These are phyloP conservation scores for Casuarina equisetifolia DNA, from an alignment of 306 rosid genomes.

Conservation along the genomic window DNA sequence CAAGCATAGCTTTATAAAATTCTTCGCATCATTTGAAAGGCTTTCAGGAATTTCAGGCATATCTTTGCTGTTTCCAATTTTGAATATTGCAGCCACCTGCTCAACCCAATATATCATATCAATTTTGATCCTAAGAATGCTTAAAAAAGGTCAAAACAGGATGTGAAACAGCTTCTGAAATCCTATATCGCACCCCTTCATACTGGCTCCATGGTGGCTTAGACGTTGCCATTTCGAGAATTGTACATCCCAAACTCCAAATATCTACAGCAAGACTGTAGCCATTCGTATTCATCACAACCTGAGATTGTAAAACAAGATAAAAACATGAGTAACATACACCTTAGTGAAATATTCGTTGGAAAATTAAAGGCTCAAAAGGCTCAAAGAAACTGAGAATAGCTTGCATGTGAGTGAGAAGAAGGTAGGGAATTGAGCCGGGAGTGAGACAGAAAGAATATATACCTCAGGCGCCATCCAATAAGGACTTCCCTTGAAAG, in stretches of 20 bases:
- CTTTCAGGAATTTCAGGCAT: slow-evolving; percentile 88
- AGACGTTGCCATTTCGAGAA: slow-evolving; percentile 94
- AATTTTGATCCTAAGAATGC: slow-evolving; percentile 26
- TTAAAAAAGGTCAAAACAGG: slow-evolving; percentile 20
- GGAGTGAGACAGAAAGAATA: slow-evolving; percentile 2
- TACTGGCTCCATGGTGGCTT: slow-evolving; percentile 98
- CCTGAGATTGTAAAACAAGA: slow-evolving; percentile 49
- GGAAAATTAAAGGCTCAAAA: not conserved
- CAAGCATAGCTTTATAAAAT: slow-evolving; percentile 74
- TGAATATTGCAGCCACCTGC: slow-evolving; percentile 98
- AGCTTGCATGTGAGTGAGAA: slow-evolving; percentile 7
- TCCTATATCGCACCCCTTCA: slow-evolving; percentile 83
- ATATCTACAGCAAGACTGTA: slow-evolving; percentile 88
- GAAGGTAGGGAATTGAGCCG: not conserved
- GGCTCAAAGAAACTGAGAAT: not conserved
- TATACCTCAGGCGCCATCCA: slow-evolving; percentile 99
- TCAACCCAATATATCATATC: slow-evolving; percentile 32
- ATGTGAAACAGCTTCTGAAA: slow-evolving; percentile 25
- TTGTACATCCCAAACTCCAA: slow-evolving; percentile 99
- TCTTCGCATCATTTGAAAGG: slow-evolving; percentile 85
- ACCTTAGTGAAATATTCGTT: not conserved
- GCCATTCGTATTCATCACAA: slow-evolving; percentile 91
- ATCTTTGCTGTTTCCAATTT: slow-evolving; percentile 97
- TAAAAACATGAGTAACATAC: slow-evolving; percentile 19
- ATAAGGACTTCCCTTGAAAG: slow-evolving; percentile 99